Evolutionary conservation across 495 filamentous ascomycete species (phyloP).

Genomic region (Aspergillus nidulans): DNA sequence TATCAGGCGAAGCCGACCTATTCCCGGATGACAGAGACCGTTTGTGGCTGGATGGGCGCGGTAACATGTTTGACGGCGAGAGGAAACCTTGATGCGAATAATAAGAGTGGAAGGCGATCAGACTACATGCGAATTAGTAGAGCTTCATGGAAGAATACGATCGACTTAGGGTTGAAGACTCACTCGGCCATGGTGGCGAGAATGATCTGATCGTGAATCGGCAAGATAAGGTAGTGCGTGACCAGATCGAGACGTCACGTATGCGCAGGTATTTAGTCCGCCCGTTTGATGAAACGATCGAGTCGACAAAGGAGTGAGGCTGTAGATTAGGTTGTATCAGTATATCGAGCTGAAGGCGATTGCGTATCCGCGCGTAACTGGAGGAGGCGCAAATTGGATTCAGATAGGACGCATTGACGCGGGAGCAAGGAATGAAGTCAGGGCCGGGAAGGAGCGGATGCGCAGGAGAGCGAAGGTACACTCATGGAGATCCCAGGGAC

Average conservation of each 20-base stretch:
- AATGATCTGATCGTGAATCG: conserved; percentile 11
- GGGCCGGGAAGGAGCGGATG: conserved; percentile 4
- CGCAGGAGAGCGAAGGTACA: conserved; percentile 8
- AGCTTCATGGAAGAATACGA: not conserved
- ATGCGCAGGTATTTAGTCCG: conserved; percentile 13
- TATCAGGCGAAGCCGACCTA: conserved; percentile 36
- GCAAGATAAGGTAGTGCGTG: conserved; percentile 6
- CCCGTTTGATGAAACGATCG: conserved; percentile 8
- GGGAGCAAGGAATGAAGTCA: not conserved
- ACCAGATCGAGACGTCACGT: conserved; percentile 12
- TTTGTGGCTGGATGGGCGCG: conserved; percentile 37
- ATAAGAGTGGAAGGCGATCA: conserved; percentile 45
- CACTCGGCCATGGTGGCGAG: conserved; percentile 44
- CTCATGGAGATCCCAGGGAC: not conserved
- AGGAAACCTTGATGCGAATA: conserved; percentile 36
- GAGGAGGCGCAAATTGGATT: conserved; percentile 12
- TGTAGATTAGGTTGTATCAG: not conserved
- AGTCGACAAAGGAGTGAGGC: not conserved
- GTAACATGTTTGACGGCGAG: conserved; percentile 41
- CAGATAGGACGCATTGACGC: conserved; percentile 19
- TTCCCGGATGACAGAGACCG: conserved; percentile 42
- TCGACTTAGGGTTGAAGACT: conserved; percentile 14
- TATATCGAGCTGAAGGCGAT: conserved; percentile 3
- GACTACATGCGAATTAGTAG: conserved; percentile 21
- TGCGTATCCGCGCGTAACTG: conserved; percentile 21